Evolutionary conservation across 2,329 filamentous ascomycete genomes (phyloP).

Genomic region (Paraphaeosphaeria minitans): DNA sequence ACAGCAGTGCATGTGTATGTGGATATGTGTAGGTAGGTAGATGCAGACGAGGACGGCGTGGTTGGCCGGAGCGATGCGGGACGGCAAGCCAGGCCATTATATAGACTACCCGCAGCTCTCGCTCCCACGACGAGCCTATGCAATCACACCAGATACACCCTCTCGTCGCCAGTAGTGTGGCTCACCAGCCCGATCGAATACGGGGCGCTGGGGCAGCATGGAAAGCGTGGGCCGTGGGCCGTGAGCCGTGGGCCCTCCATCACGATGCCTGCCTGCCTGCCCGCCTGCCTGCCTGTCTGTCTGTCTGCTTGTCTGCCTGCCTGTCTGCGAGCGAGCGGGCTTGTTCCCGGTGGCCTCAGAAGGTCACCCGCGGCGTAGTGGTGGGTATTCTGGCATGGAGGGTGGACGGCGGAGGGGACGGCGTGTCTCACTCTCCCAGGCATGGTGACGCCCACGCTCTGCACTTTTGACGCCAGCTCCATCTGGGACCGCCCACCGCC

Average conservation of each 20-base stretch:
- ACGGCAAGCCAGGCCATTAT: conserved; percentile 16
- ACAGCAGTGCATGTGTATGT: neutral
- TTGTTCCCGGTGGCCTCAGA: conserved; percentile 31
- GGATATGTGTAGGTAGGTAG: neutral
- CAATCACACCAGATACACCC: conserved; percentile 1
- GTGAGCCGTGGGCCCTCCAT: neutral
- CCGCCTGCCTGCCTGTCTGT: too few species aligned
- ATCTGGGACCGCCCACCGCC: conserved; percentile 15
- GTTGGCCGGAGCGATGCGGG: conserved; percentile 22
- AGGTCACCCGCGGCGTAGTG: conserved; percentile 31
- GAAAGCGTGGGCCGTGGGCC: neutral
- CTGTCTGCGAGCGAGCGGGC: too few species aligned
- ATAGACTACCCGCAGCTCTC: conserved; percentile 18
- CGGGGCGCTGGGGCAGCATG: neutral
- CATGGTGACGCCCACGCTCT: conserved; percentile 14
- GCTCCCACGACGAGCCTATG: neutral
- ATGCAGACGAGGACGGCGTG: conserved; percentile 3
- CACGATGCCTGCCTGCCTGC: conserved; percentile 22
- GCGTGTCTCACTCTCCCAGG: conserved; percentile 28
- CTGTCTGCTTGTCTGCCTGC: too few species aligned
- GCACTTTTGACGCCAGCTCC: neutral
- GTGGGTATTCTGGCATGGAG: conserved; percentile 11
- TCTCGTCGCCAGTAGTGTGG: conserved; percentile 15
- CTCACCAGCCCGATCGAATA: conserved; percentile 16
- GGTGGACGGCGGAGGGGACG: conserved; percentile 1